Percentiles rank a stretch among this genome's conserved stretches.
These are phyloP conservation scores for Beta vulgaris DNA, from an alignment of 148 eudicot species.

Conservation along the genomic window DNA sequence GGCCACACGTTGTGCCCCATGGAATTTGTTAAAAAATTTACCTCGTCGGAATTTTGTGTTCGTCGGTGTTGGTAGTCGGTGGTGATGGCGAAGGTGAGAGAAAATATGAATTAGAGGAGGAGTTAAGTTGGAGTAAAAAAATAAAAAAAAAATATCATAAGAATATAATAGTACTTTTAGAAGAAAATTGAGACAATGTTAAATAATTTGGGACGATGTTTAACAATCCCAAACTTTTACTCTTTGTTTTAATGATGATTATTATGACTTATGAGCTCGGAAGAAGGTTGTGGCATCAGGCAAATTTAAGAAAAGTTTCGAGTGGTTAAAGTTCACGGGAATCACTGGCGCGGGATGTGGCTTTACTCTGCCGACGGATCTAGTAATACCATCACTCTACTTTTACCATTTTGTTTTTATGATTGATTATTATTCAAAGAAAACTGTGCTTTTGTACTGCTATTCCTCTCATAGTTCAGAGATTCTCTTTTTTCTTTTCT, in stretches of 20 bases:
- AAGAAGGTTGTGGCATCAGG: background rate
- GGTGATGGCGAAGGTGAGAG: no score
- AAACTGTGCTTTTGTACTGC: background rate
- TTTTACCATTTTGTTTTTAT: background rate
- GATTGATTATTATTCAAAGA: background rate
- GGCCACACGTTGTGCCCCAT: no score
- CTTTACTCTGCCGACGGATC: constrained; percentile 27
- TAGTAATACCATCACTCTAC: background rate
- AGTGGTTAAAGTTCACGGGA: constrained; percentile 33
- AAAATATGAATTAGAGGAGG: no score
- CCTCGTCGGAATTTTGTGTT: no score
- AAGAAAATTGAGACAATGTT: no score
- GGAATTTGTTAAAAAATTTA: no score
- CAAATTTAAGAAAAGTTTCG: background rate
- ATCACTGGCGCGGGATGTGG: constrained; percentile 26
- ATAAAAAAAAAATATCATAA: background rate
- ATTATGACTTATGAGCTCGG: constrained; percentile 5
- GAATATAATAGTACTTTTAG: no score
- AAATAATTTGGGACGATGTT: no score
- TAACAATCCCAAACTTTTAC: no score
- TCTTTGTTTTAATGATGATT: no score
- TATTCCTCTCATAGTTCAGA: background rate
- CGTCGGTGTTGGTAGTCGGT: no score
- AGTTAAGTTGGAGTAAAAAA: no score
- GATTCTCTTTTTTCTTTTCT: background rate